Evolutionary conservation across 2,329 filamentous ascomycete genomes (phyloP), one percentile per base, ranked within the genome.

Genomic region (Leptographium galeiforme): DNA sequence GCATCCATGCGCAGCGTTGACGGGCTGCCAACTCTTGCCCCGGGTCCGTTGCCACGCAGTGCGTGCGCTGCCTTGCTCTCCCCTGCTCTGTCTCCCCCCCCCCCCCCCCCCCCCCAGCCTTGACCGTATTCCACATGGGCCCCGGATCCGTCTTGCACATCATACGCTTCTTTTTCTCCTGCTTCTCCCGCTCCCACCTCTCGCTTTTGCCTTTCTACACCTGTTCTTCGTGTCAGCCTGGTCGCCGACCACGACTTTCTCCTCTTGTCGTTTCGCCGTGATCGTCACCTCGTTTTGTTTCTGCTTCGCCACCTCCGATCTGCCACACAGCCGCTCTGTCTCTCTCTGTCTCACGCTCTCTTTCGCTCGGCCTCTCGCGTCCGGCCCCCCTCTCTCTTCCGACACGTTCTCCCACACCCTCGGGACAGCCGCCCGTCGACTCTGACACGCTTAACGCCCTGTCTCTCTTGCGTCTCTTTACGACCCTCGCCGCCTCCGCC

Each of bases 1-100:
- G 56, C 53, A 56, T 58, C 60, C 57, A 59, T 59, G 56, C 57
- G 58, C 48, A 36, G 18, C n/a, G 30, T 30, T 16, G 18, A 41
- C 43, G 39, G 49, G 36, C 48, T 18, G 43, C n/a, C 16, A 19
- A n/a, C 25, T 11, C n/a, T 43, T 25, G n/a, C 8, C 39, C 13
- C 32, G 41, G 32, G 46, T 50, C 16, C 32, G 44, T 13, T n/a
- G 16, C 19, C 40, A 32, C 25, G 19, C 43, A 2, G 19, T 30
- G 18, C 43, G 14, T 30, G 39, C 39, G 14, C 40, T 43, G 16
- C 40, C 6, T 18, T 43, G 16, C 16, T 43, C 40, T 18, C 18
- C 14, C 16, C 16, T 16, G 40, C 40, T 41, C 39, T 14, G 39
- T 41, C 13, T 8, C 39, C n/a, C 39, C 14, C 39, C 14, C 39